Base-by-base conservation (phyloP, 176 grass and related monocot genomes). In the Chrysopogon serrulatus region DNA sequence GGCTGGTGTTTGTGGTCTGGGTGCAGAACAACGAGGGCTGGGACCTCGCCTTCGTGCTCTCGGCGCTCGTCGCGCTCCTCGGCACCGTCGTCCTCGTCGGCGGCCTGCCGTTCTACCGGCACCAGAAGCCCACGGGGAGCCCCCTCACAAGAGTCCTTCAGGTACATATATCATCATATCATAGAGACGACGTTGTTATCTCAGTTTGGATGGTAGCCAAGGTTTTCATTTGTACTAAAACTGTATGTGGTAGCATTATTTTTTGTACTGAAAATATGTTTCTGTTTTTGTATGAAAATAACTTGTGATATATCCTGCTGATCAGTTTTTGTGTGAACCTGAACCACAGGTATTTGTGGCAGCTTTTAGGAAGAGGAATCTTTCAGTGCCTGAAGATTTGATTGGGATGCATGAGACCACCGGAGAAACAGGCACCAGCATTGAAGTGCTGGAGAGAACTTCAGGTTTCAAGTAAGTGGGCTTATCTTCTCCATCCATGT, bases 11-110 rank as follows among this genome's bases (percentile, higher is more conserved):
- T 12, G 13, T 95, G 5, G 93, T 92, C 13, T 95, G 90, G 90
- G 82, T 92, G 43, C 77, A 95, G 85, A 69, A 92, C 24, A 88
- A 85, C 82, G 37, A 81, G 74, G 90, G 90, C 1, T 95, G 93
- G 90, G 73, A 68, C 70, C 67, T 82, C 39, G 54, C 69, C 30
- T 86, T 90, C 74, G 47, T 23, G 11, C 37, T 95, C 2, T 54
- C 82, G 0, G 84, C 85, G 1, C 23, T 89, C 35, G 10, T 89
- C 41, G 81, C 81, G 36, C 31, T 89, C 18, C 1, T 61, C 8
- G 86, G 83, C 30, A 61, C 84, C 23, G 27, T 71, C n/a, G 69
- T 86, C 13, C 48, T 87, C 71, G n/a, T 80, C 24, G 83, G 28
- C 10, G 92, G 92, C 61, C 54, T 83, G 15, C 80, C 86, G 0